Base-by-base conservation (phyloP, 2,329 filamentous ascomycete genomes). In the Microcera coccophila region DNA sequence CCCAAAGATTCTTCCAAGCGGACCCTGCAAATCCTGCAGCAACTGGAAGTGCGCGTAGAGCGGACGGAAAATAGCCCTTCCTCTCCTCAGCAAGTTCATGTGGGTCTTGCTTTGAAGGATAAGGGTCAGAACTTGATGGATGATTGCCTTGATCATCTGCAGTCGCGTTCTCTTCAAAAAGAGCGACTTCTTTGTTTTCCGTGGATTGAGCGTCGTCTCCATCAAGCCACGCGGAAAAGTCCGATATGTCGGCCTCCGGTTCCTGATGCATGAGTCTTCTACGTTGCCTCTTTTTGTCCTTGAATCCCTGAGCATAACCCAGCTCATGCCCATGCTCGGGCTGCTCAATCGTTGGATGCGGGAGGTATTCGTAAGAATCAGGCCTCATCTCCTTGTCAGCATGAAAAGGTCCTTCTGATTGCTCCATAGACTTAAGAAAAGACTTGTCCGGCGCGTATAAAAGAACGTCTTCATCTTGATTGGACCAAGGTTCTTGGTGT, bases 1-100 rank as follows among this genome's bases (percentile, higher is more conserved):
- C 52, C 52, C 52, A 54, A 47, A 54, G 49, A 22, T 43, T 53
- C 29, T 42, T 50, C 38, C 54, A 54, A 18, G 43, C 43, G 32
- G 46, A 49, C 8, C 45, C 45, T 14, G 41, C 15, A 15, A 39
- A 47, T 22, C 35, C 35, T 16, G 46, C 47, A 9, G 50, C 40
- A 12, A 44, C 42, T 18, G 54, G 54, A 16, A 54, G 44, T 16
- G 39, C 45, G 11, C 53, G 44, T 10, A 54, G 44, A 10, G 54
- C 46, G n/a, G 52, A 52, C 21, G 54, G 50, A 22, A 55, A 57
- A 39, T 53, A 57, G 36, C 41, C 39, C 43, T 44, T 45, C 12
- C 28, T 51, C 21, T 46, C 41, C 21, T 46, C 41, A n/a, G 34
- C 21, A 20, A 45, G 45, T n/a, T 32, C 29, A 8, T 15, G 12